Evolutionary conservation across 2,329 filamentous ascomycete genomes (phyloP).

Genomic region (Emmonsiellopsis sp.): DNA sequence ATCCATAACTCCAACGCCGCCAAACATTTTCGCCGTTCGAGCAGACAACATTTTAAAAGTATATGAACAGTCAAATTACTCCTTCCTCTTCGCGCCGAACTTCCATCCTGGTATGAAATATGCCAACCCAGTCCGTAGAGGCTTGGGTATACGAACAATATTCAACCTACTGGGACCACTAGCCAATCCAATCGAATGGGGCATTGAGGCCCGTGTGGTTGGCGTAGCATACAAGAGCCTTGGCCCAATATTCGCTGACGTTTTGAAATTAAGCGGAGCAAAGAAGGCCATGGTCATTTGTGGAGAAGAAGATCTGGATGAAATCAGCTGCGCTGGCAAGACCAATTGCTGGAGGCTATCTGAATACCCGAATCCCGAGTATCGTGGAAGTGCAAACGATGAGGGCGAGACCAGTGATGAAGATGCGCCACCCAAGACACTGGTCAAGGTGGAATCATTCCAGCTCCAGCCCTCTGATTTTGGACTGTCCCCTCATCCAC

Average conservation of each 20-base stretch:
- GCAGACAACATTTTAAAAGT: conserved; percentile 61
- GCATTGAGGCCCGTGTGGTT: conserved; percentile 83
- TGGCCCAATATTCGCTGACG: conserved; percentile 80
- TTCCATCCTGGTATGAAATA: conserved; percentile 94
- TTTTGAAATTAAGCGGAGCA: conserved; percentile 64
- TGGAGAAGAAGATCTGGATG: conserved; percentile 88
- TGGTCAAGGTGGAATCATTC: conserved; percentile 64
- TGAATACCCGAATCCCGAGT: conserved; percentile 39
- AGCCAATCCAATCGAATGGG: conserved; percentile 77
- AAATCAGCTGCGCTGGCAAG: conserved; percentile 81
- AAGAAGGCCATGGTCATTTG: conserved; percentile 85
- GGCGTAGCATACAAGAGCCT: conserved; percentile 83
- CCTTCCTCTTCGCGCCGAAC: conserved; percentile 88
- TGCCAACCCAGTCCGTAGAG: conserved; percentile 73
- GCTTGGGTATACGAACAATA: conserved; percentile 88
- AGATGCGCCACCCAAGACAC: conserved; percentile 28
- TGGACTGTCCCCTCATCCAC: conserved; percentile 63
- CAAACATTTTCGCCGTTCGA: conserved; percentile 63
- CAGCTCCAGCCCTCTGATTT: conserved; percentile 75
- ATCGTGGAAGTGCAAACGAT: conserved; percentile 19
- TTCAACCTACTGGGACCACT: conserved; percentile 95
- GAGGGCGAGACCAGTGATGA: conserved; percentile 28
- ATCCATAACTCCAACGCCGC: conserved; percentile 61
- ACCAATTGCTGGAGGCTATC: conserved; percentile 82
- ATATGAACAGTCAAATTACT: conserved; percentile 77